Conservation (phyloP, 2,329 filamentous ascomycete species). For the Huntiella decipiens region DNA sequence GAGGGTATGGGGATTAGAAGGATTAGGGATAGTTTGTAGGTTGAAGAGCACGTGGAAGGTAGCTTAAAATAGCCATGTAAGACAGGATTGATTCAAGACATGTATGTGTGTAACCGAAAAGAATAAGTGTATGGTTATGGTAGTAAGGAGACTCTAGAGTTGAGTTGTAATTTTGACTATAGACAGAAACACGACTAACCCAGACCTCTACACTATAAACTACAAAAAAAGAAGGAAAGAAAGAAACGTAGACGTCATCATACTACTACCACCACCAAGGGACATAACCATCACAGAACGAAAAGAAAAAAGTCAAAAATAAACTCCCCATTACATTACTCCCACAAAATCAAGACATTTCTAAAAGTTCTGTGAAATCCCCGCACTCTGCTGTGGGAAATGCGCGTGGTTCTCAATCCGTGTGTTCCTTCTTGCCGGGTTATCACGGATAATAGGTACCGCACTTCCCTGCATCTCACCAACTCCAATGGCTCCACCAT, state of each 20-base stretch:
- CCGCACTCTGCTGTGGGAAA: constrained; percentile 80
- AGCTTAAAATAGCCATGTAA: too few species aligned
- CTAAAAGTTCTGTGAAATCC: constrained; percentile 94
- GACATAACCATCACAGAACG: not conserved
- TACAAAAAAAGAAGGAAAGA: not conserved
- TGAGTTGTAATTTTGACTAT: not conserved
- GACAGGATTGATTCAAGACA: not conserved
- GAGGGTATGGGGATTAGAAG: constrained; percentile 18
- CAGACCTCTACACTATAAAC: not conserved
- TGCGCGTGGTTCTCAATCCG: constrained; percentile 82
- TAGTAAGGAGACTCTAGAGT: not conserved
- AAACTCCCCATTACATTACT: not conserved
- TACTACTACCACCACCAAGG: not conserved
- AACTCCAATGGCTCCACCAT: not conserved
- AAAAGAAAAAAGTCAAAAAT: constrained; percentile 2
- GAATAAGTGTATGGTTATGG: not conserved
- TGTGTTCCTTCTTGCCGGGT: constrained; percentile 79
- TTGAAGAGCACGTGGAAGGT: too few species aligned
- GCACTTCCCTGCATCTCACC: constrained; percentile 19
- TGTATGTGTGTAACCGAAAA: not conserved
- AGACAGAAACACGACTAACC: not conserved
- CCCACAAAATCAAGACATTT: not conserved
- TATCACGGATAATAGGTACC: constrained; percentile 62
- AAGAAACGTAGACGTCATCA: not conserved
- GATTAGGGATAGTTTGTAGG: too few species aligned